A percentile compares a stretch with the other conserved stretches of the same genome.
Conservation (phyloP, 768 basidiomycete genomes). For the Pleurotus sapidus region DNA sequence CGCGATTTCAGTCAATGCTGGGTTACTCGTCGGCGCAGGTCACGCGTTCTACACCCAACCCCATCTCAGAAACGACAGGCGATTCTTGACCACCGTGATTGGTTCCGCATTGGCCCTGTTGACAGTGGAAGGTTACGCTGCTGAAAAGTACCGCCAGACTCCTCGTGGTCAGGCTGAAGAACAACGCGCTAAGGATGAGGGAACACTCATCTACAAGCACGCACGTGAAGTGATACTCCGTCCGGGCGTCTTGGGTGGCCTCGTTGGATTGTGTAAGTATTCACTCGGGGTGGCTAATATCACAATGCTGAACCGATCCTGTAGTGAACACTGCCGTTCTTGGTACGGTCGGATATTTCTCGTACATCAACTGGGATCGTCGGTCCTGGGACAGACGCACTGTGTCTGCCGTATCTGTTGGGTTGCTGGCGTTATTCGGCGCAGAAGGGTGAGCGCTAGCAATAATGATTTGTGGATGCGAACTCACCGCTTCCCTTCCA, state of each 20-base stretch:
- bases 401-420: conserved; percentile 55
- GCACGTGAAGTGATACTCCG: conserved; percentile 55
- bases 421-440: conserved; percentile 57
- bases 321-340: conserved; percentile 66
- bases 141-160: conserved; percentile 59
- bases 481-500: neutral
- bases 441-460: conserved; percentile 58
- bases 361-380: conserved; percentile 63
- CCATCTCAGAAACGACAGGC: conserved; percentile 54
- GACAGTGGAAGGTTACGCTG: conserved; percentile 58
- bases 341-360: conserved; percentile 59
- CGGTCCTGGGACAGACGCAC: conserved; percentile 62
- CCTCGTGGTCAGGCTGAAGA: conserved; percentile 56
- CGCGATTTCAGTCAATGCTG: conserved; percentile 58
- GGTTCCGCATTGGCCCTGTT: conserved; percentile 57
- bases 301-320: neutral
- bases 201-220: conserved; percentile 50
- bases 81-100: conserved; percentile 49
- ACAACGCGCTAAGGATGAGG: conserved; percentile 54
- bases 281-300: neutral
- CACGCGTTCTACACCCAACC: conserved; percentile 65
- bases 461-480: no score
- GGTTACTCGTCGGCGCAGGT: conserved; percentile 58
- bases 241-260: conserved; percentile 64
- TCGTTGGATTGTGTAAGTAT: conserved; percentile 56